Conservation (phyloP, 768 basidiomycete genomes). For the Lactarius akahatsu region DNA sequence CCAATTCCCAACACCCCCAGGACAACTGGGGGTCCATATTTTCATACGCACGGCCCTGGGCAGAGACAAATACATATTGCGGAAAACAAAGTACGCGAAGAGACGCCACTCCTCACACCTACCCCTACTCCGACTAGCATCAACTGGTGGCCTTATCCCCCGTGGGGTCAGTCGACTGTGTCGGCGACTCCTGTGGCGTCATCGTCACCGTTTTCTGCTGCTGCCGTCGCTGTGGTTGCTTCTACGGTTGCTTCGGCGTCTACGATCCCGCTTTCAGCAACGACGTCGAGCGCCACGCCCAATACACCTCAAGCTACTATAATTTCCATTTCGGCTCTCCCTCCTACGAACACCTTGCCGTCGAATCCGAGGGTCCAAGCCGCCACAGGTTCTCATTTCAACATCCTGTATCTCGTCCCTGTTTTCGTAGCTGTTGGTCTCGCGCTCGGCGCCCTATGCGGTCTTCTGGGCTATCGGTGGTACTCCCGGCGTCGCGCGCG, state of each 20-base stretch:
- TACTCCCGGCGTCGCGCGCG: slow-evolving; percentile 17
- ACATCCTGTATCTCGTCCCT: slow-evolving; percentile 34
- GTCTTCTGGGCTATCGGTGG: slow-evolving; percentile 32
- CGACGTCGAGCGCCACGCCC: background rate
- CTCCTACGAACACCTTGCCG: slow-evolving; percentile 28
- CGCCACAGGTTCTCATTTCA: slow-evolving; percentile 25
- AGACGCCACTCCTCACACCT: background rate
- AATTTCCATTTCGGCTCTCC: slow-evolving; percentile 32
- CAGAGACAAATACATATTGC: background rate
- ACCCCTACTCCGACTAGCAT: slow-evolving; percentile 30
- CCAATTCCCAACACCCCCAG: background rate
- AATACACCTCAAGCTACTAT: slow-evolving; percentile 19
- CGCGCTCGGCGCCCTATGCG: slow-evolving; percentile 29
- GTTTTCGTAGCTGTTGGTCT: slow-evolving; percentile 35
- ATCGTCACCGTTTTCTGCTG: background rate
- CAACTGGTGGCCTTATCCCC: slow-evolving; percentile 39
- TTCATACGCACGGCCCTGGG: background rate
- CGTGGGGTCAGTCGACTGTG: slow-evolving; percentile 31
- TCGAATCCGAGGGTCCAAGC: slow-evolving; percentile 21
- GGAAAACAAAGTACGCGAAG: background rate
- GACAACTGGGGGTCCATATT: background rate
- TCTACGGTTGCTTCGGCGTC: background rate
- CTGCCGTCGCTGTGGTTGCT: background rate
- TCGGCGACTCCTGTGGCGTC: background rate
- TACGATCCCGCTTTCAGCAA: background rate